Evolutionary conservation across 169 alveolate species (phyloP).

Genomic region (Plasmodium ovale): DNA sequence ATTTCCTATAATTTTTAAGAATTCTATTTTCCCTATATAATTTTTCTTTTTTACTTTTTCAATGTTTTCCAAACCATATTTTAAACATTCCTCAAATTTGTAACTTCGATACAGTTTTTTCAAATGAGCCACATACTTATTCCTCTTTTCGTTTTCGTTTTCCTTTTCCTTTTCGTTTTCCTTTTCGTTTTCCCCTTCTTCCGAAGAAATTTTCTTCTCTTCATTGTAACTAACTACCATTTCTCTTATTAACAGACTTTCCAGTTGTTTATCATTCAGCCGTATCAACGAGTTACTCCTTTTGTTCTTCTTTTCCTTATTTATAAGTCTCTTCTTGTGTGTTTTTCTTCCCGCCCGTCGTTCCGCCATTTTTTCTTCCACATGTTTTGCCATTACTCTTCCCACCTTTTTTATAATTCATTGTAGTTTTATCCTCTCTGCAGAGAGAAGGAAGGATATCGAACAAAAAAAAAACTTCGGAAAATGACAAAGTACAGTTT

Average conservation of each 20-base stretch:
- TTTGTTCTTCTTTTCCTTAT: slow-evolving; percentile 1
- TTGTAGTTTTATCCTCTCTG: too few relatives aligned
- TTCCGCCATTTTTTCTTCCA: neutral
- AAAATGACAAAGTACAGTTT: too few relatives aligned
- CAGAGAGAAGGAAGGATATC: too few relatives aligned
- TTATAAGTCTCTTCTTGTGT: slow-evolving; percentile 13
- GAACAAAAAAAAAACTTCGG: too few relatives aligned
- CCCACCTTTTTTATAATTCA: too few relatives aligned
- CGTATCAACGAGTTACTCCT: neutral
- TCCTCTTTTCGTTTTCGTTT: neutral
- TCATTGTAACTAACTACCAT: neutral
- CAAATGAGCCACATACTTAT: slow-evolving; percentile 29
- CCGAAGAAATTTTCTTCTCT: slow-evolving; percentile 8
- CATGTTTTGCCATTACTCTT: too few relatives aligned
- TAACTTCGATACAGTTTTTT: slow-evolving; percentile 13
- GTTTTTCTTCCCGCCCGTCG: neutral
- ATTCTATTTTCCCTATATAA: slow-evolving; percentile 27
- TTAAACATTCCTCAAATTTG: slow-evolving; percentile 61
- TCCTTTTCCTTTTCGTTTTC: neutral
- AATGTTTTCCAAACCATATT: slow-evolving; percentile 34
- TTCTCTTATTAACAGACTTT: neutral
- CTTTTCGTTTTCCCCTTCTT: neutral
- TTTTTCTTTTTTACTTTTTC: slow-evolving; percentile 37
- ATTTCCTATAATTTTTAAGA: slow-evolving; percentile 59
- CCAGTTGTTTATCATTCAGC: neutral